Evolutionary conservation across 495 filamentous ascomycete genomes (phyloP).

Genomic region (Extremus antarcticus): DNA sequence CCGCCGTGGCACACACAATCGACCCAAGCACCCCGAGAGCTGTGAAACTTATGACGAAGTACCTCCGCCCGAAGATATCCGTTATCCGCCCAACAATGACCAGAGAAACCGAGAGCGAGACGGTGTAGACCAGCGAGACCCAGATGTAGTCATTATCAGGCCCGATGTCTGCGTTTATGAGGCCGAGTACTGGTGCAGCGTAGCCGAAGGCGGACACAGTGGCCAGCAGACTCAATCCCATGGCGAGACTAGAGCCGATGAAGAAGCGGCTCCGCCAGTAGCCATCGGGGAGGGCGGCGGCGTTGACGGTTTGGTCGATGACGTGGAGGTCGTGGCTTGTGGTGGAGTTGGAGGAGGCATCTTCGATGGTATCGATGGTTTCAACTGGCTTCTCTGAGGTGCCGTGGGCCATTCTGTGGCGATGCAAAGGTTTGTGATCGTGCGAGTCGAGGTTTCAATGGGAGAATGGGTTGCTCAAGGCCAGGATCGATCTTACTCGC

Average conservation of each 20-base stretch:
- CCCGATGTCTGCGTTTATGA: constrained; percentile 20
- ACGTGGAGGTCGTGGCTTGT: not conserved
- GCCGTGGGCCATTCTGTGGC: too few relatives aligned
- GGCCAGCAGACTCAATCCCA: constrained; percentile 14
- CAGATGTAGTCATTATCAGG: constrained; percentile 23
- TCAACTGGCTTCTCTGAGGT: too few relatives aligned
- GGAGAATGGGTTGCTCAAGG: too few relatives aligned
- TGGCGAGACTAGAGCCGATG: constrained; percentile 18
- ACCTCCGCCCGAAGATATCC: constrained; percentile 30
- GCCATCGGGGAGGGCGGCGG: constrained; percentile 1
- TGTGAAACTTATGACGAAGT: constrained; percentile 20
- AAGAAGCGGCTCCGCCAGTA: constrained; percentile 17
- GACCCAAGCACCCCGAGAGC: constrained; percentile 22
- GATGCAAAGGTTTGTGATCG: too few relatives aligned
- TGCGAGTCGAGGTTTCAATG: too few relatives aligned
- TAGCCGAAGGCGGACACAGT: constrained; percentile 13
- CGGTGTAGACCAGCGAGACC: constrained; percentile 24
- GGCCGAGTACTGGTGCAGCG: constrained; percentile 15
- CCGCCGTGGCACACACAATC: constrained; percentile 25
- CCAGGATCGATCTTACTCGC: too few relatives aligned
- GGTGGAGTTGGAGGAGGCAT: not conserved
- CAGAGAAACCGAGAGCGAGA: constrained; percentile 22
- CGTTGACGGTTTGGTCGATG: not conserved
- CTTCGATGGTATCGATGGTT: not conserved
- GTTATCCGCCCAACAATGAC: constrained; percentile 25